phyloP scores from a whole-genome alignment of 2,329 filamentous ascomycete genomes.

The Pseudocercospora pini-densiflorae region DNA sequence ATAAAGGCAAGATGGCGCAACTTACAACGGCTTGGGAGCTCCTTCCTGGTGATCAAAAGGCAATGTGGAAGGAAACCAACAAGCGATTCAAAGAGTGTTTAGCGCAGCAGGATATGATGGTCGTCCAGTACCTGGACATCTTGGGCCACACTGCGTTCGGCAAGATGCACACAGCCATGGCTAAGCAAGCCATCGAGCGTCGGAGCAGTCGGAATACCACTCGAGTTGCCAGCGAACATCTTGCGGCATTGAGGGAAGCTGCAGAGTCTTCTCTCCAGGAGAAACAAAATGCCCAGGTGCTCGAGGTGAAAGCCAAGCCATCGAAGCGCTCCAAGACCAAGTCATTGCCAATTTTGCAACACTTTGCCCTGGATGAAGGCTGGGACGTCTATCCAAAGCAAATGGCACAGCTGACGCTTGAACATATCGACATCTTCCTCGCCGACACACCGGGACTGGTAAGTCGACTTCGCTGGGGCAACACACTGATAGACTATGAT shows the following conservation, averaged over 20 bases:
- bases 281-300: too few relatives aligned
- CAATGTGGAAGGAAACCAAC: background rate
- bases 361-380: background rate
- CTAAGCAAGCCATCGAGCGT: too few relatives aligned
- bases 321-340: background rate
- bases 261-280: too few relatives aligned
- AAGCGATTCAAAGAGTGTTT: background rate
- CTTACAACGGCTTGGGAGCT: background rate
- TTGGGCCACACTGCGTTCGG: background rate
- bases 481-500: background rate
- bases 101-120: background rate
- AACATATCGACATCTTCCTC: background rate
- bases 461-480: background rate
- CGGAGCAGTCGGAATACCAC: too few relatives aligned
- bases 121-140: background rate
- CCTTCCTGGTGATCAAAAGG: background rate
- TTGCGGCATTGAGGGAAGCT: too few relatives aligned
- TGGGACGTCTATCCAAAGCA: background rate
- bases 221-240: too few relatives aligned
- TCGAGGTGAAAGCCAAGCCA: too few relatives aligned
- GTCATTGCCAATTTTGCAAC: background rate
- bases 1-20: background rate
- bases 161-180: background rate
- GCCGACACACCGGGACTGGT: background rate
- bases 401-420: background rate